Base-by-base conservation (phyloP, 2,329 filamentous ascomycete species). In the Cladophialophora immunda region DNA sequence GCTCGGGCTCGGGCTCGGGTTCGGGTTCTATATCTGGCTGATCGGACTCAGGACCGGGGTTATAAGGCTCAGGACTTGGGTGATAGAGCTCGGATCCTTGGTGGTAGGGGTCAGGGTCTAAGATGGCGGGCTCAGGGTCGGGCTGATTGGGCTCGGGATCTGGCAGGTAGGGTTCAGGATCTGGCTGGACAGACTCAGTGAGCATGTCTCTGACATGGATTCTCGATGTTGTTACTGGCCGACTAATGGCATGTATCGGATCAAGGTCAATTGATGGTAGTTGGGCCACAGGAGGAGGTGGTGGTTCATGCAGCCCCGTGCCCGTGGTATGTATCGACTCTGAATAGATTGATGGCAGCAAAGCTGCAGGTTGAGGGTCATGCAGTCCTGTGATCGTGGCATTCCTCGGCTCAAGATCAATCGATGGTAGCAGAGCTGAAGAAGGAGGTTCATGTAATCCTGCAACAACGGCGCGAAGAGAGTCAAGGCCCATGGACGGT, bases 221-320 rank as follows among this genome's bases (percentile, higher is more conserved):
- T 54, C 72, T 73, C 2, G 71, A 72, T 32, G 69, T 70, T 5
- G 69, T 68, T 30, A 58, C 58, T n/a, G 53, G 57, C 13, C 71
- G 68, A 19, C 57, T 50, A 9, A 62, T 30, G 13, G 34, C 45
- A 19, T 69, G 67, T n/a, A 56, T 65, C 19, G 66, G 58, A 36
- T 84, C 83, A 27, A 83, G 80, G 69, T 85, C 85, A 62, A 89
- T 89, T 3, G 85, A 86, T 4, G 87, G 87, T 56, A 89, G 83
- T 6, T 89, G 76, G 9, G 85, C 83, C 52, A 86, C 85, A 74
- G 88, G 85, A 25, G 19, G 19, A 9, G 19, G 45, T 25, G 8
- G 45, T 19, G 45, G 45, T 25, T 89, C 86, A 76, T 89, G 86
- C 52, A 89, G 76, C 7, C 87, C 86, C 72, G 87, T 87, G 13